phyloP scores from a whole-genome alignment of 768 basidiomycete species.

The Mycena indigotica region DNA sequence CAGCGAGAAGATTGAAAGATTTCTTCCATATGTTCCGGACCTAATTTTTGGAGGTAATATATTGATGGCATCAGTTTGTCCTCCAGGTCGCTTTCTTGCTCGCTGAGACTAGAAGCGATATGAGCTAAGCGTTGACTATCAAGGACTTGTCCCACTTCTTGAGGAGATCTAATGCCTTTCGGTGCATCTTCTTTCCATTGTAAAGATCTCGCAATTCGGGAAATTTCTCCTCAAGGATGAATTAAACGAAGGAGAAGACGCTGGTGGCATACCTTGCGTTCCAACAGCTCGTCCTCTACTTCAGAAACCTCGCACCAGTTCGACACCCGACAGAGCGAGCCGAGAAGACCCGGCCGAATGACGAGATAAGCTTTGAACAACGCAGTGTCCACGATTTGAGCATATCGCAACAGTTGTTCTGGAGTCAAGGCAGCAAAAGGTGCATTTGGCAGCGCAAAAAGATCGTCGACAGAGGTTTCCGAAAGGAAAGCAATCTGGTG shows the following conservation, averaged over 20 bases:
- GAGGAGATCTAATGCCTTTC: slow-evolving; percentile 81
- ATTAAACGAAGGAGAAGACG: slow-evolving; percentile 4
- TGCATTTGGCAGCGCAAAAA: slow-evolving; percentile 77
- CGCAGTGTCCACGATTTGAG: slow-evolving; percentile 94
- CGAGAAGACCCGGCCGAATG: slow-evolving; percentile 77
- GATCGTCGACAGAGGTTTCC: slow-evolving; percentile 68
- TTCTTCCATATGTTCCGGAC: slow-evolving; percentile 76
- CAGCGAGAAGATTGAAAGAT: slow-evolving; percentile 83
- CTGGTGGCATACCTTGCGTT: slow-evolving; percentile 61
- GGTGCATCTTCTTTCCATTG: slow-evolving; percentile 94
- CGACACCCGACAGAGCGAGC: slow-evolving; percentile 83
- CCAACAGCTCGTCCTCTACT: slow-evolving; percentile 84
- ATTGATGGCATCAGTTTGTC: slow-evolving; percentile 86
- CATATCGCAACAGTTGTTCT: slow-evolving; percentile 83
- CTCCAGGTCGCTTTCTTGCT: slow-evolving; percentile 71
- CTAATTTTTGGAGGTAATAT: slow-evolving; percentile 87
- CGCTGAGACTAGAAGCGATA: slow-evolving; percentile 62
- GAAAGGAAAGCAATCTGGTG: slow-evolving; percentile 72
- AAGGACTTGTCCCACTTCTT: slow-evolving; percentile 74
- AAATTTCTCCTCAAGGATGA: slow-evolving; percentile 65
- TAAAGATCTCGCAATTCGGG: slow-evolving; percentile 90
- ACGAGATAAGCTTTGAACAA: slow-evolving; percentile 91
- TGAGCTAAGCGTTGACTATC: not conserved
- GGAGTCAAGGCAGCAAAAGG: slow-evolving; percentile 74
- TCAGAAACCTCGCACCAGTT: slow-evolving; percentile 98